phyloP scores from a whole-genome alignment of 2,329 filamentous ascomycete genomes.

The Coniochaeta sp. region DNA sequence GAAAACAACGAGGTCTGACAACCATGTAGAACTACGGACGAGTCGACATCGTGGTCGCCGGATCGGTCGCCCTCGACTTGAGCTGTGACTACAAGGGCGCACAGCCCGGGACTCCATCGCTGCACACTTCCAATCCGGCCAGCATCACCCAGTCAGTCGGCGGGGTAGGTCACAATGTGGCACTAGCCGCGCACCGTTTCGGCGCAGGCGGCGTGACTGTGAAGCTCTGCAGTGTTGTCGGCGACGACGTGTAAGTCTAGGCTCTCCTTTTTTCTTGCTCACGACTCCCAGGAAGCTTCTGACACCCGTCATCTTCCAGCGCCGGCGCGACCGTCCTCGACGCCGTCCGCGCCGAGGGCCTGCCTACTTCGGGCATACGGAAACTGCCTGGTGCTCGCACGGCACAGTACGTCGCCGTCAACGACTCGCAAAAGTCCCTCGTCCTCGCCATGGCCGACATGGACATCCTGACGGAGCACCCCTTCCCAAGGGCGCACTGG shows the following conservation, averaged over 20 bases:
- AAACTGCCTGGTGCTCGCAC: conserved; percentile 56
- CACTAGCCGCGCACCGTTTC: conserved; percentile 68
- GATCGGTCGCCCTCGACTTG: conserved; percentile 82
- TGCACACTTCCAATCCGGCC: conserved; percentile 82
- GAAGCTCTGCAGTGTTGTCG: conserved; percentile 72
- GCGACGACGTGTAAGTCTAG: conserved; percentile 61
- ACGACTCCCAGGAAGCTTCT: background rate
- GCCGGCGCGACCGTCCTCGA: conserved; percentile 68
- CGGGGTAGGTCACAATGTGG: conserved; percentile 88
- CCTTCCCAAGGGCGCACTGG: conserved; percentile 26
- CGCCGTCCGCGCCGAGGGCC: conserved; percentile 54
- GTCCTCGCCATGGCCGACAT: conserved; percentile 96
- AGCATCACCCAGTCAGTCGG: conserved; percentile 76
- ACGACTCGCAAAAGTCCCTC: conserved; percentile 75
- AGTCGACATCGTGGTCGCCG: conserved; percentile 72
- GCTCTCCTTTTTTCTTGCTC: too few species aligned
- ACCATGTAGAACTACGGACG: background rate
- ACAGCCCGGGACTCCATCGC: conserved; percentile 32
- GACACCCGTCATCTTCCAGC: conserved; percentile 25
- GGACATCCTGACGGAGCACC: conserved; percentile 63
- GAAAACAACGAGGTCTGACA: background rate
- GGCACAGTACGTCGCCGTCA: conserved; percentile 87
- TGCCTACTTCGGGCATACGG: conserved; percentile 58
- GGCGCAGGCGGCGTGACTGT: conserved; percentile 51
- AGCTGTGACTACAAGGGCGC: conserved; percentile 64